Base-by-base conservation (phyloP, 768 basidiomycete species). In the Xerocomus spinulosus region DNA sequence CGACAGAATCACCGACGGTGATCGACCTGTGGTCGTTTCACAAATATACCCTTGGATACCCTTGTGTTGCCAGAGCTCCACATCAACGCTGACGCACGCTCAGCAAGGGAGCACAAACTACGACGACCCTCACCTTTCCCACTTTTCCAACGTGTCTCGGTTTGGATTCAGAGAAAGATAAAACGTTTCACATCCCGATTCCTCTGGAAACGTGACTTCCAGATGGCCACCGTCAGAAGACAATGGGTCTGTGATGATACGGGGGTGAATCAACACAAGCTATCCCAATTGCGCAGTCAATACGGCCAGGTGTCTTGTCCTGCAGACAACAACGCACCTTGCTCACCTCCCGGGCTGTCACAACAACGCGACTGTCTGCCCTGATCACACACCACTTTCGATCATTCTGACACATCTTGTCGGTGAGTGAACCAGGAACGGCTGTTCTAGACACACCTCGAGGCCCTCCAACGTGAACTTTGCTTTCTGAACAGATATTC, bases 371-470 rank as follows among this genome's bases (percentile, higher is more conserved):
- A 5, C 71, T 77, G 9, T 69, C 67, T 3, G 74, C 74, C 53
- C 83, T 82, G 41, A 87, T 72, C 57, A 89, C 74, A 52, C 79
- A 82, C 79, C 85, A 87, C 63, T 69, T 73, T 52, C 87, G 75
- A 57, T 90, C 87, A 60, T 83, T 73, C 86, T 89, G 52, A n/a
- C 20, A 1, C 7, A 23, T 34, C 41, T 35, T 35, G 18, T 21
- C n/a, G 26, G 25, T 56, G 41, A 46, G 33, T 25, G 30, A 20
- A 42, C 39, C 17, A 33, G 24, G 42, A 18, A 12, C 18, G 20
- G 44, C 14, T 17, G 36, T 23, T 23, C 21, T 23, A 33, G 49
- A 63, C 70, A 37, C 47, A 85, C 87, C 74, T 87, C 80, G 3
- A 90, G 63, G 23, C 87, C 86, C 53, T 80, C 71, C 13, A 74